Base-by-base conservation (phyloP, 805 yeast species). In the Blastobotrys mokoenaii region DNA sequence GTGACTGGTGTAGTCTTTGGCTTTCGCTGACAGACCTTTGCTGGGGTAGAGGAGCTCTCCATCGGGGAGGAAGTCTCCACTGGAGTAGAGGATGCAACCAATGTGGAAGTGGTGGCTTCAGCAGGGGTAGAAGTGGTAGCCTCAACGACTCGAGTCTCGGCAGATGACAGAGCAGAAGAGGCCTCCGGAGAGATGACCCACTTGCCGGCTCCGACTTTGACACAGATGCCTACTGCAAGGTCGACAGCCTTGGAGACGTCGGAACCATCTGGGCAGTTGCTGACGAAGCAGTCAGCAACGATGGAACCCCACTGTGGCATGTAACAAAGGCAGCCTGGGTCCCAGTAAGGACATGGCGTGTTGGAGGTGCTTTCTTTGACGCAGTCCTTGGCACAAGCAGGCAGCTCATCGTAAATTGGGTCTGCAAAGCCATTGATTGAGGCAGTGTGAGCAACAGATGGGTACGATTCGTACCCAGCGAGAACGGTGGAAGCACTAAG, bases 291-390 rank as follows among this genome's bases (percentile, higher is more conserved):
- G 35, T 62, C 62, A 18, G 66, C 76, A 9, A 71, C 74, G 44
- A 52, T 46, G 5, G 72, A 72, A 32, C 67, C 62, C 70, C 71
- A 71, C 49, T 65, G 69, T n/a, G 73, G 70, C 72, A 71, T 69
- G 27, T 70, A 71, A 54, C 76, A 71, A 41, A 71, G 62, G 49
- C 76, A 71, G 8, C 76, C 76, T 25, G 75, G 69, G 51, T 71
- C 76, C 75, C 75, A 71, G 56, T 71, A 70, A 38, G 77, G 77
- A 51, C 77, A 72, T 30, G 74, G 74, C 5, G 75, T 70, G 44
- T 61, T 67, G 20, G 60, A 58, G 11, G 68, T 63, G 22, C 61
- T 54, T n/a, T 31, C 41, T 17, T 27, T 36, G 4, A 52, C 52
- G 42, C 55, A 48, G n/a, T 44, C 59, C 72, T 70, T 17, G 54